Percentiles rank a stretch among this genome's conserved stretches.
phyloP scores from a whole-genome alignment of 2,329 filamentous ascomycete species.

The Zopfia rhizophila region DNA sequence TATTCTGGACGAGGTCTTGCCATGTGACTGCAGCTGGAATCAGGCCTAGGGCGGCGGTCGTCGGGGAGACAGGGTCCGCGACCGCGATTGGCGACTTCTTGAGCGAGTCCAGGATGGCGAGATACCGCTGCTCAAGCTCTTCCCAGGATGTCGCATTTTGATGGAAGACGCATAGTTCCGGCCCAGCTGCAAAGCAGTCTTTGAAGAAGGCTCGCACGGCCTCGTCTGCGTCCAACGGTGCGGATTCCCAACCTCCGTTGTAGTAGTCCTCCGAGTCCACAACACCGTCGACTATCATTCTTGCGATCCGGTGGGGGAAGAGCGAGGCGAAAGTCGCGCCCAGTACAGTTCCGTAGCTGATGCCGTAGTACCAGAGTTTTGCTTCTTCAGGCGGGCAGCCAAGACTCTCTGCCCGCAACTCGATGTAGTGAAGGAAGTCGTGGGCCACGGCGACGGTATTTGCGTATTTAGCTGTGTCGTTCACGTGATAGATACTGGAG shows the following conservation, averaged over 20 bases:
- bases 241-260: constrained; percentile 34
- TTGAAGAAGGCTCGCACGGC: constrained; percentile 65
- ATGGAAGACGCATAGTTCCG: constrained; percentile 15
- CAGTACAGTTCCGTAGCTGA: constrained; percentile 59
- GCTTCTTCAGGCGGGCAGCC: constrained; percentile 34
- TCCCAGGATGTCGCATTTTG: too few species aligned
- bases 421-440: constrained; percentile 42
- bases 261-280: constrained; percentile 60
- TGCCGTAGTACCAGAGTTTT: constrained; percentile 52
- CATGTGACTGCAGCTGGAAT: neutral
- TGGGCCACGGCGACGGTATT: constrained; percentile 41
- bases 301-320: constrained; percentile 55
- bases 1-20: constrained; percentile 3
- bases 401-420: constrained; percentile 27
- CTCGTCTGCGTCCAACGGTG: constrained; percentile 64
- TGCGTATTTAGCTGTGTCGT: constrained; percentile 39
- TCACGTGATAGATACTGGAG: constrained; percentile 18
- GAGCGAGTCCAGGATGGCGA: constrained; percentile 1
- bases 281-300: constrained; percentile 57
- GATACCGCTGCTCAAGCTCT: constrained; percentile 1
- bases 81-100: constrained; percentile 6
- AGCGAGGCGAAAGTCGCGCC: constrained; percentile 60
- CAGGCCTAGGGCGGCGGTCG: neutral
- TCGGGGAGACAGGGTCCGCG: neutral
- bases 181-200: constrained; percentile 63